Percentiles rank a stretch among this genome's conserved stretches.
Evolutionary conservation across 2,329 filamentous ascomycete genomes (phyloP).

Genomic region (Epichloe sibirici): DNA sequence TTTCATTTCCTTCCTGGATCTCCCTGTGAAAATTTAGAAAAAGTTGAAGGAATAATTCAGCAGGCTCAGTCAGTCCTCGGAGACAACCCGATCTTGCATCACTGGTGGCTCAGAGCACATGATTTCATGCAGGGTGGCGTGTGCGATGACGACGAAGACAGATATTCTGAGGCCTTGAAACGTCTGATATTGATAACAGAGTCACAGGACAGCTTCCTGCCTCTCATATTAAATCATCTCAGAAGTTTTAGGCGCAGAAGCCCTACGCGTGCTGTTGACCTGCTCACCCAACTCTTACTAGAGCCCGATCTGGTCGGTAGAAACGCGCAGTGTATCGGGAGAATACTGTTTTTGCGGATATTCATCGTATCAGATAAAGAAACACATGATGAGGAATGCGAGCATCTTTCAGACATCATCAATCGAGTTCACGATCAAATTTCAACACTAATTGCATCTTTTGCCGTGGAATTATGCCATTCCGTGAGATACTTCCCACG

Average conservation of each 20-base stretch:
- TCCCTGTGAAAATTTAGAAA: constrained; percentile 30
- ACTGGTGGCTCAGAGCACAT: constrained; percentile 58
- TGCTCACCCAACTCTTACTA: constrained; percentile 53
- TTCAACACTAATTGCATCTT: constrained; percentile 37
- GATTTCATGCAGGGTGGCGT: constrained; percentile 30
- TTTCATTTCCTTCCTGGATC: constrained; percentile 38
- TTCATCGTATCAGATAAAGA: constrained; percentile 47
- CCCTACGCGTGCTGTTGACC: constrained; percentile 32
- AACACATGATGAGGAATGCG: constrained; percentile 15
- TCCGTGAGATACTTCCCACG: constrained; percentile 35
- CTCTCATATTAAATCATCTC: constrained; percentile 54
- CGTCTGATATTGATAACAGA: constrained; percentile 49
- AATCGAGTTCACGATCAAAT: constrained; percentile 30
- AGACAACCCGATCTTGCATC: constrained; percentile 50
- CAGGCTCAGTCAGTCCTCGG: constrained; percentile 51
- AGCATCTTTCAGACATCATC: constrained; percentile 15
- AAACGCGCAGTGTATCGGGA: constrained; percentile 52
- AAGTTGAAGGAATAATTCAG: constrained; percentile 44
- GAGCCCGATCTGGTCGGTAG: constrained; percentile 39
- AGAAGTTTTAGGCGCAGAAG: constrained; percentile 47
- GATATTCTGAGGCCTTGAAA: constrained; percentile 41
- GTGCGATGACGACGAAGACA: constrained; percentile 30
- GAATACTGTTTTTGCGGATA: constrained; percentile 52
- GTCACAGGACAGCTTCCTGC: constrained; percentile 51
- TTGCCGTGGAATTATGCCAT: constrained; percentile 55